Base-by-base conservation (phyloP, 2,329 filamentous ascomycete species). In the Aphanocladium album region DNA sequence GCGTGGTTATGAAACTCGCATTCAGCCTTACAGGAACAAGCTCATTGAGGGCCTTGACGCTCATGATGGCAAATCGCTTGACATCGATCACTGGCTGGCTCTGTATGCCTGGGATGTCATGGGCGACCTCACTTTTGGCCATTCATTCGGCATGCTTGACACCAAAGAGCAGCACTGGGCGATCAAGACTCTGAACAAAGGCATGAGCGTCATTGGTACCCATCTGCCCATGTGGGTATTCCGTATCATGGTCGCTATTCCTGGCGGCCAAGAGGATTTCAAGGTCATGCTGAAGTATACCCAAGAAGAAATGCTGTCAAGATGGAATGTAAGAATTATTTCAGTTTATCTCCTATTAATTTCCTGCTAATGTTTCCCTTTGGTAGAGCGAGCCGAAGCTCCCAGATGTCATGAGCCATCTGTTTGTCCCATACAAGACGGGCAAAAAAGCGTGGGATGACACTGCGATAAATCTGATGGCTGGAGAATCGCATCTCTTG, bases 121-220 rank as follows among this genome's bases (percentile, higher is more conserved):
- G 52, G 37, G 52, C 33, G 52, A 55, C 37, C 23, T 55, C 4
- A 39, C 52, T 5, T 55, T 55, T 41, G 52, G 52, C n/a, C 52
- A 55, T 35, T 43, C 52, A 35, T 55, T 55, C n/a, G 52, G 52
- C 33, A 55, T 55, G 52, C 33, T 55, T 11, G 52, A 55, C 23
- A 55, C 52, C 12, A 35, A 41, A 25, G 52, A 55, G 37, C 30
- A 55, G 52, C 52, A 55, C 52, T 55, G 52, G 52, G 52, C 52
- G 11, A 55, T 55, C 35, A 41, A 23, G 14, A 41, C 37, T 21
- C 21, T 55, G 11, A 55, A 55, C 17, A 55, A 41, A 11, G 52
- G 52, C 12, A 55, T 55, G 52, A 55, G 52, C 35, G 52, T 55
- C 16, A 43, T 55, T 55, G 52, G 52, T 27, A 27, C 33, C 12